Conservation (phyloP, 2,329 filamentous ascomycete species). For the Knufia petricola region DNA sequence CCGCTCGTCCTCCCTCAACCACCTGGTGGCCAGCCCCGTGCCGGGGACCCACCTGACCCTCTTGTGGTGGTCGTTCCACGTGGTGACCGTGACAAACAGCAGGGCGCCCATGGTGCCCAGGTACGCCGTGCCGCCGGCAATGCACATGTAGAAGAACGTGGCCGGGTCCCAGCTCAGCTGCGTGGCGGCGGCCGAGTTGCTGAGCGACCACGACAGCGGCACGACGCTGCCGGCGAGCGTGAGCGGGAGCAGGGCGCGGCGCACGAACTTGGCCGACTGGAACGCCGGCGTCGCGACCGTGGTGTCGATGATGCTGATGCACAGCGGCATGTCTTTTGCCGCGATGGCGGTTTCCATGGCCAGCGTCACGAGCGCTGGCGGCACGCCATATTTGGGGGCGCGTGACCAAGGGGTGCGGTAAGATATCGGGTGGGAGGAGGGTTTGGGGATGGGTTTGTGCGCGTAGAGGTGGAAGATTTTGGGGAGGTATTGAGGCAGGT, state of each 20-base stretch:
- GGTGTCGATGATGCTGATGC: constrained; percentile 66
- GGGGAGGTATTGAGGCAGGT: constrained; percentile 66
- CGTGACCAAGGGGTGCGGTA: constrained; percentile 59
- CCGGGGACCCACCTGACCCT: constrained; percentile 84
- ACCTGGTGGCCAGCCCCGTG: constrained; percentile 68
- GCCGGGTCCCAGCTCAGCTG: constrained; percentile 69
- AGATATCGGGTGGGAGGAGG: constrained; percentile 48
- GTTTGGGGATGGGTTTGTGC: constrained; percentile 63
- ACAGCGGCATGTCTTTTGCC: constrained; percentile 65
- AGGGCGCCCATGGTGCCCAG: constrained; percentile 70
- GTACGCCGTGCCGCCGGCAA: constrained; percentile 75
- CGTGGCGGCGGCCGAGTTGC: constrained; percentile 33
- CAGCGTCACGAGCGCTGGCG: constrained; percentile 56
- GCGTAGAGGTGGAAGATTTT: constrained; percentile 74
- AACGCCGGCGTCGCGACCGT: constrained; percentile 37
- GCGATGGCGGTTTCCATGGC: constrained; percentile 74
- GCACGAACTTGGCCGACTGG: constrained; percentile 35
- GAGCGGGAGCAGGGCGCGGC: constrained; percentile 32
- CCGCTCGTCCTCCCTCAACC: constrained; percentile 83
- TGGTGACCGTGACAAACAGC: constrained; percentile 74
- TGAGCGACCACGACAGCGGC: constrained; percentile 54
- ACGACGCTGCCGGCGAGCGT: constrained; percentile 31
- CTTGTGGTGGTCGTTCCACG: constrained; percentile 89
- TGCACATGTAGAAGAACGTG: constrained; percentile 66
- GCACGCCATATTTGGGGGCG: constrained; percentile 60